phyloP scores from a whole-genome alignment of 2,329 filamentous ascomycete genomes.

The Alternaria brassicicola region DNA sequence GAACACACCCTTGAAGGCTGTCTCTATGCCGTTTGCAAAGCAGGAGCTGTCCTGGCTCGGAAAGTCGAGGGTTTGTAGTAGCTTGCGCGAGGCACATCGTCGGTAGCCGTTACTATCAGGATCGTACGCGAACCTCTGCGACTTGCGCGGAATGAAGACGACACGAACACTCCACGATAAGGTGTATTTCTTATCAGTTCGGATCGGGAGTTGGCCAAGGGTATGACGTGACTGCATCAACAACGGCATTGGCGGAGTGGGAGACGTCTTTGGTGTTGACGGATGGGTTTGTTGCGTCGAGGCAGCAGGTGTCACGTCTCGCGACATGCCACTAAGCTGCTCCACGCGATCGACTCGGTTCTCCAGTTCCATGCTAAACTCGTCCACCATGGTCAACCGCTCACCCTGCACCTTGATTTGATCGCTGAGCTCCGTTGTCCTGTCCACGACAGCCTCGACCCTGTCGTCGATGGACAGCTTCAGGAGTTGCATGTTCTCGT shows the following conservation, averaged over 20 bases:
- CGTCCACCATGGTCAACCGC: constrained; percentile 47
- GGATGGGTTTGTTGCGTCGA: constrained; percentile 35
- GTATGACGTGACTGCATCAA: constrained; percentile 38
- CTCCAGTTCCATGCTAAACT: constrained; percentile 50
- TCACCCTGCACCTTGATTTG: constrained; percentile 46
- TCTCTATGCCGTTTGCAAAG: constrained; percentile 47
- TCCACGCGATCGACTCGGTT: constrained; percentile 48
- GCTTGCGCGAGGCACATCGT: constrained; percentile 48
- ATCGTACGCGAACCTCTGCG: constrained; percentile 47
- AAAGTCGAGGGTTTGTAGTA: constrained; percentile 48
- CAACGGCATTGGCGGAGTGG: constrained; percentile 37
- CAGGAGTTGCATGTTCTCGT: constrained; percentile 47
- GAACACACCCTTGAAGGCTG: constrained; percentile 44
- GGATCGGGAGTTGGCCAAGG: constrained; percentile 45
- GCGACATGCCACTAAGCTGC: constrained; percentile 28
- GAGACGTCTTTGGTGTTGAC: constrained; percentile 32
- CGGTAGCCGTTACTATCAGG: constrained; percentile 48
- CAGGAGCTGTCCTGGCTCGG: constrained; percentile 46
- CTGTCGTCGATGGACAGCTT: constrained; percentile 50
- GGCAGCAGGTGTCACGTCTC: constrained; percentile 39
- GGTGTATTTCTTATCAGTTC: constrained; percentile 47
- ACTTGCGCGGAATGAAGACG: constrained; percentile 47
- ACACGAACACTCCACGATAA: constrained; percentile 47
- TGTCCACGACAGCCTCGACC: constrained; percentile 50
- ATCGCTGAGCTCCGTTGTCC: constrained; percentile 47